Conservation (phyloP, 2,329 filamentous ascomycete species). For the Dactylella cylindrospora region DNA sequence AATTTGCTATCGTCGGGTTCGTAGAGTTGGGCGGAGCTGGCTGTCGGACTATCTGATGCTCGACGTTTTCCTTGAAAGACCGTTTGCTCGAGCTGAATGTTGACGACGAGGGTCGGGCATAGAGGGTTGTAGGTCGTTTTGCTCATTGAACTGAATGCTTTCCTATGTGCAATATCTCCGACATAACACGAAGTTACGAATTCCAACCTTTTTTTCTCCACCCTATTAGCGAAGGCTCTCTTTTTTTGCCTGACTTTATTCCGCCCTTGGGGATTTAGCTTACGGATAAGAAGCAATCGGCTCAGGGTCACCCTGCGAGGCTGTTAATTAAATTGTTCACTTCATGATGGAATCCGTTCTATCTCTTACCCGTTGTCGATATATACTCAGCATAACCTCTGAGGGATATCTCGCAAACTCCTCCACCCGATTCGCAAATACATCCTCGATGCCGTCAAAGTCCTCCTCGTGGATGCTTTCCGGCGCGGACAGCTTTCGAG, state of each 20-base stretch:
- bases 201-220: slow-evolving; percentile 26
- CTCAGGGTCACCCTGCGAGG: slow-evolving; percentile 27
- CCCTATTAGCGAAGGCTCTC: no score
- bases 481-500: slow-evolving; percentile 34
- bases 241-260: no score
- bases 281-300: slow-evolving; percentile 40
- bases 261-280: no score
- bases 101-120: slow-evolving; percentile 36
- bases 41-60: slow-evolving; percentile 26
- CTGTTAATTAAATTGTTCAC: neutral
- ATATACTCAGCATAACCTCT: slow-evolving; percentile 34
- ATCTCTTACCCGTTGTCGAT: slow-evolving; percentile 28
- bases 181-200: slow-evolving; percentile 43
- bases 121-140: slow-evolving; percentile 43
- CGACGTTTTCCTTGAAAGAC: slow-evolving; percentile 7
- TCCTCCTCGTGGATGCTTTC: slow-evolving; percentile 24
- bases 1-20: slow-evolving; percentile 40
- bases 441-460: slow-evolving; percentile 29
- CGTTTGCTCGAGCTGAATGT: slow-evolving; percentile 18
- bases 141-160: slow-evolving; percentile 42
- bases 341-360: neutral
- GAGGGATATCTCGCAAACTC: slow-evolving; percentile 13
- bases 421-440: slow-evolving; percentile 27
- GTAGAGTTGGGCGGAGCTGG: slow-evolving; percentile 21
- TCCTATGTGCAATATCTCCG: slow-evolving; percentile 43